Evolutionary conservation across 805 yeast species (phyloP), one percentile per base, ranked within the genome.

Genomic region (Saturnispora ahearnii): DNA sequence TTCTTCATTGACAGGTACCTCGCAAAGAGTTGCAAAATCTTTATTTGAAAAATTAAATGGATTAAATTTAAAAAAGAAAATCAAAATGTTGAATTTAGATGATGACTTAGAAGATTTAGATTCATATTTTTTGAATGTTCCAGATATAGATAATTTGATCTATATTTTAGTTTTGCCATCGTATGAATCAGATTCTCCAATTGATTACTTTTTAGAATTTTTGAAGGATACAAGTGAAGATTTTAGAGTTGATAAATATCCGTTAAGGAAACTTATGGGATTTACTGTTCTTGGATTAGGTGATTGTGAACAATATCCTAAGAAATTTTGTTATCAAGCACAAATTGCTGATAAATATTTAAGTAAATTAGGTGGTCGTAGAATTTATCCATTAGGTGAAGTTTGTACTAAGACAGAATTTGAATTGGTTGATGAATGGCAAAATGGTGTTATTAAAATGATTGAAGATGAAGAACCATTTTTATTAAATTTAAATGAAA

Each of bases 181-280:
- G 0, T 89, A 89, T 62, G 96, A 88, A 56, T 85, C 90, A 0
- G 97, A 89, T 63, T 86, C 95, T 1, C 96, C 97, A 12, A 73
- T 90, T 31, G 97, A 89, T 64, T 90, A 80, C 61, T 87, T 88
- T 64, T 69, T 89, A 50, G 95, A 87, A 58, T 81, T 86, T 41
- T 70, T 89, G 56, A 74, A 78, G 54, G 96, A 89, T 49, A 87
- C 95, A 1, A 78, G 78, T 53, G 82, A 83, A 53, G 97, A 89
- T 64, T 87, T 87, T 69, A 74, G 96, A 56, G 77, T 89, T 32
- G 96, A 88, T 61, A 86, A 86, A 53, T 81, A 78, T 55, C 96
- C 96, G 3, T 69, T 89, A 58, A 70, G 77, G 30, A 66, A 73
- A 37, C 63, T 90, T 18, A 72, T 81, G 5, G 97, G 96, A 0